These are phyloP conservation scores for Dothiorella sarmentorum DNA, from an alignment of 2,329 filamentous ascomycete species.

Conservation along the genomic window DNA sequence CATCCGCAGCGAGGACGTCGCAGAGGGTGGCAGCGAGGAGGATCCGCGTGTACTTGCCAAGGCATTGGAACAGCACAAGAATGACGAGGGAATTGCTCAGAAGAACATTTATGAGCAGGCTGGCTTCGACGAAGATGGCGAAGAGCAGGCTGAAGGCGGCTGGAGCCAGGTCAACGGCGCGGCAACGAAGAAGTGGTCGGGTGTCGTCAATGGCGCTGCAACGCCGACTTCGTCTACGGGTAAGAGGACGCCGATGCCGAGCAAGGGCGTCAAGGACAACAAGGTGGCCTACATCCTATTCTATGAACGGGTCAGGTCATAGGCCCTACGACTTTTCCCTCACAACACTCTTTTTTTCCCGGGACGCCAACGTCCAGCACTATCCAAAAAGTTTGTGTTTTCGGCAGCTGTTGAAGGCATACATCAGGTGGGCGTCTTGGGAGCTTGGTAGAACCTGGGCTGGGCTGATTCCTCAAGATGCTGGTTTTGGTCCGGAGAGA, in stretches of 20 bases:
- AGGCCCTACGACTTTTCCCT: neutral
- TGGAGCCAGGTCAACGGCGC: constrained; percentile 87
- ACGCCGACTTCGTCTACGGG: constrained; percentile 49
- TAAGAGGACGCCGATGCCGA: constrained; percentile 52
- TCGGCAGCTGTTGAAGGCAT: constrained; percentile 14
- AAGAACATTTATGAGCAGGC: constrained; percentile 72
- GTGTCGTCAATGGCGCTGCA: constrained; percentile 59
- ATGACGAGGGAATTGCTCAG: constrained; percentile 44
- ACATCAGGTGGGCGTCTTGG: neutral
- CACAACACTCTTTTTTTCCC: neutral
- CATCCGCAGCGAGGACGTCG: constrained; percentile 83
- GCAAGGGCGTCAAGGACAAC: constrained; percentile 72
- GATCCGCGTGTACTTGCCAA: constrained; percentile 66
- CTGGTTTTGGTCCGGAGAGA: constrained; percentile 11
- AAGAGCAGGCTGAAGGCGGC: constrained; percentile 61
- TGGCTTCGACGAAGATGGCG: constrained; percentile 57
- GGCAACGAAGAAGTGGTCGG: constrained; percentile 66
- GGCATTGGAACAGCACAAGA: constrained; percentile 65
- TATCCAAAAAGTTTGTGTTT: constrained; percentile 12
- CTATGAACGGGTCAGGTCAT: constrained; percentile 68
- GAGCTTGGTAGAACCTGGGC: neutral
- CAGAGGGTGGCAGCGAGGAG: constrained; percentile 78
- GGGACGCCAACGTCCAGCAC: neutral
- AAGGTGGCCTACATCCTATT: constrained; percentile 97
- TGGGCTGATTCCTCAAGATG: constrained; percentile 9